A percentile compares a stretch with the other conserved stretches of the same genome.
These are phyloP conservation scores for Paraphaeosphaeria minitans DNA, from an alignment of 2,329 filamentous ascomycete species.

Conservation along the genomic window DNA sequence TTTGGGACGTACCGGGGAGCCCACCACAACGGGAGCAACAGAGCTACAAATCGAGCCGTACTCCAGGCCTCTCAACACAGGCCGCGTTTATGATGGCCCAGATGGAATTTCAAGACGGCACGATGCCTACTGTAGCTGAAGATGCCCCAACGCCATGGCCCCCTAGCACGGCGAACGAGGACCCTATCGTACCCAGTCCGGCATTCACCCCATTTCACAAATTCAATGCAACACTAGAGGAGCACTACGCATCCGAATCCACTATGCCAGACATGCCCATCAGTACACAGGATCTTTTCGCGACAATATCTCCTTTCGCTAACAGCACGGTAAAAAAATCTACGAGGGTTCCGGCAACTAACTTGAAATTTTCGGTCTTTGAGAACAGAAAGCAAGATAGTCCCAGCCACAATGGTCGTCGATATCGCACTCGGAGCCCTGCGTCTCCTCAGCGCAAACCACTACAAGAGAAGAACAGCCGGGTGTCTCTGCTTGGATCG, in stretches of 20 bases:
- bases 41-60: slow-evolving; percentile 17
- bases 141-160: slow-evolving; percentile 24
- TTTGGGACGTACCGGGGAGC: slow-evolving; percentile 14
- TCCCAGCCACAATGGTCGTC: slow-evolving; percentile 8
- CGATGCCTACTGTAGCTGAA: slow-evolving; percentile 24
- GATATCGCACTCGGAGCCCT: slow-evolving; percentile 27
- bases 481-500: slow-evolving; percentile 21
- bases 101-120: slow-evolving; percentile 39
- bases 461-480: slow-evolving; percentile 34
- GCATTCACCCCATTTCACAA: slow-evolving; percentile 38
- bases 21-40: slow-evolving; percentile 6
- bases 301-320: slow-evolving; percentile 47
- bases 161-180: slow-evolving; percentile 23
- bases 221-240: slow-evolving; percentile 31
- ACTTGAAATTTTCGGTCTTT: slow-evolving; percentile 30
- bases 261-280: slow-evolving; percentile 24
- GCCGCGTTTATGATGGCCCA: slow-evolving; percentile 43
- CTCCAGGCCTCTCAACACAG: slow-evolving; percentile 44
- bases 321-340: slow-evolving; percentile 48
- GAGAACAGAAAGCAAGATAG: slow-evolving; percentile 16
- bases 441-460: slow-evolving; percentile 31
- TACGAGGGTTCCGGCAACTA: slow-evolving; percentile 22
- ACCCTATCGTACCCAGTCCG: slow-evolving; percentile 23
- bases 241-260: slow-evolving; percentile 20
- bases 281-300: slow-evolving; percentile 54